phyloP scores from a whole-genome alignment of 371 early-diverging fungal genomes.

The Mortierella sp. region DNA sequence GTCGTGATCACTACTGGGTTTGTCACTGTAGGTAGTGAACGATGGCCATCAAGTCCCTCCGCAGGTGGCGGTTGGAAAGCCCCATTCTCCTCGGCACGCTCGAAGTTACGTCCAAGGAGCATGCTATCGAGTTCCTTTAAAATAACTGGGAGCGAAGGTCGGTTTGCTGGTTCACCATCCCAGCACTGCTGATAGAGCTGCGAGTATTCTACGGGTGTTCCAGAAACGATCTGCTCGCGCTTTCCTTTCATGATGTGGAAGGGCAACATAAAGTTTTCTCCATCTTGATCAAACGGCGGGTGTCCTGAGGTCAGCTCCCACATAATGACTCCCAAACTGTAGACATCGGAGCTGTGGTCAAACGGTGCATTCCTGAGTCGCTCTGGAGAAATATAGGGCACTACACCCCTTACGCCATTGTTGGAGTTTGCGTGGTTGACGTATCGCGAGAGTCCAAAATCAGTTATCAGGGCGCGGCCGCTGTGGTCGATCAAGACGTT shows the following conservation, averaged over 20 bases:
- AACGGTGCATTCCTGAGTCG: constrained; percentile 55
- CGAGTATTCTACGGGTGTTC: constrained; percentile 49
- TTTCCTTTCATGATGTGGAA: constrained; percentile 37
- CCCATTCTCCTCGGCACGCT: background rate
- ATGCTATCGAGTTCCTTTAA: constrained; percentile 20
- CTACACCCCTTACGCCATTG: constrained; percentile 49
- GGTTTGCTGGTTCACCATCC: constrained; percentile 47
- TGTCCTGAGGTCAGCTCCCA: constrained; percentile 62
- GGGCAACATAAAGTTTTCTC: constrained; percentile 41
- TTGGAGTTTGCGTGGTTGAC: constrained; percentile 39
- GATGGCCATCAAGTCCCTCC: constrained; percentile 9
- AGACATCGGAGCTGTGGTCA: constrained; percentile 63
- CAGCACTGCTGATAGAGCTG: constrained; percentile 54
- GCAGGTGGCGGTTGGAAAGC: background rate
- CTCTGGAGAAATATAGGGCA: constrained; percentile 71
- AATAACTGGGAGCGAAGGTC: constrained; percentile 29
- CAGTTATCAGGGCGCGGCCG: constrained; percentile 40
- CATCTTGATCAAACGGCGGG: constrained; percentile 43
- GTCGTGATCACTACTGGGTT: background rate
- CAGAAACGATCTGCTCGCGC: constrained; percentile 50
- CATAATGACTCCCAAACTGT: constrained; percentile 64
- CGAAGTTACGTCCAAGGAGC: constrained; percentile 6
- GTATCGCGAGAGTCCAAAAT: constrained; percentile 51
- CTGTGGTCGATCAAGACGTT: constrained; percentile 45
- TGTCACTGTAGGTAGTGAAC: constrained; percentile 23